Conservation (phyloP, 768 basidiomycete species). For the Calocera viscosa region DNA sequence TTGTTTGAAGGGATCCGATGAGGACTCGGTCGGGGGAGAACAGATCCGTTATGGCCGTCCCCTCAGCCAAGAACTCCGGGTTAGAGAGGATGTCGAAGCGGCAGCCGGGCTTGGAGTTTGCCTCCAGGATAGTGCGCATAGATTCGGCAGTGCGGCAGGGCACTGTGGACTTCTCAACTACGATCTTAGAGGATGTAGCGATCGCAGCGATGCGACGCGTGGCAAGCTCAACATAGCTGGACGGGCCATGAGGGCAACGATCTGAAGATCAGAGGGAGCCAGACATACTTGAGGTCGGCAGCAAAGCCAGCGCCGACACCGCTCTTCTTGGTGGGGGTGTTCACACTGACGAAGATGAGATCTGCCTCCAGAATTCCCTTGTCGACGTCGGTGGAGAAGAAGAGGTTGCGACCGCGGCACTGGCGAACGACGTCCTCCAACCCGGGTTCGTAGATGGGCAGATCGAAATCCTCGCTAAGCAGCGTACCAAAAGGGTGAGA, state of each 20-base stretch:
- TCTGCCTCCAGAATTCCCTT: conserved; percentile 88
- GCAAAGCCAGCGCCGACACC: conserved; percentile 97
- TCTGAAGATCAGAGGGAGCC: conserved; percentile 7
- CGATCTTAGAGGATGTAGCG: conserved; percentile 85
- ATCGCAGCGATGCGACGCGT: conserved; percentile 92
- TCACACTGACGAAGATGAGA: conserved; percentile 95
- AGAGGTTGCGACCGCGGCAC: conserved; percentile 86
- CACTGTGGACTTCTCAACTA: conserved; percentile 98
- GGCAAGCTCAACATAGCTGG: conserved; percentile 90
- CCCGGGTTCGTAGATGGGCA: conserved; percentile 98
- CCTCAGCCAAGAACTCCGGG: conserved; percentile 98
- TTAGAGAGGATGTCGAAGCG: conserved; percentile 98
- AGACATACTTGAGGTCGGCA: conserved; percentile 87
- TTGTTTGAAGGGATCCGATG: conserved; percentile 87
- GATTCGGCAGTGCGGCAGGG: conserved; percentile 98
- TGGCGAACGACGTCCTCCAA: conserved; percentile 79
- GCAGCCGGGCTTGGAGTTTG: conserved; percentile 85
- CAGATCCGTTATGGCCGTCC: conserved; percentile 86
- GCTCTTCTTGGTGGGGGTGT: conserved; percentile 96
- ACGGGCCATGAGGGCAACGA: conserved; percentile 4
- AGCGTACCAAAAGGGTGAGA: background rate
- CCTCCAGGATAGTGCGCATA: conserved; percentile 98
- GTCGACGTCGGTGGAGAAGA: conserved; percentile 93
- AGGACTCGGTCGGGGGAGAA: conserved; percentile 87
- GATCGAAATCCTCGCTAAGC: conserved; percentile 49